A percentile compares a stretch with the other conserved stretches of the same genome.
phyloP scores from a whole-genome alignment of 2,329 filamentous ascomycete genomes.

The Lecanicillium sp. region DNA sequence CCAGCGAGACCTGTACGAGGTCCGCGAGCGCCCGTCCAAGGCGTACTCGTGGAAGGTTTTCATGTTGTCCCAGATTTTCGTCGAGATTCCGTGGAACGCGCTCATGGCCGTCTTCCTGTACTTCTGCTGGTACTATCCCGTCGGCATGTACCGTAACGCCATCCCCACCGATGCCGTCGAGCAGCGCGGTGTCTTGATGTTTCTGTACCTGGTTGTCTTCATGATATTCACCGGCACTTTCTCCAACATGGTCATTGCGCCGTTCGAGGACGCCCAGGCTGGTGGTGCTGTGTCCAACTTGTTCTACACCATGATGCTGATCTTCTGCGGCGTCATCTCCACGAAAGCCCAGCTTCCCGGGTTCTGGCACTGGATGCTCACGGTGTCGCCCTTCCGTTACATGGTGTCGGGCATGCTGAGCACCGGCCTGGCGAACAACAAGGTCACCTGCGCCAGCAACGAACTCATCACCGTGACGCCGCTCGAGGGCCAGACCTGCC shows the following conservation, averaged over 20 bases:
- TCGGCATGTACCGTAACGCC: constrained; percentile 69
- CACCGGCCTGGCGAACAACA: constrained; percentile 60
- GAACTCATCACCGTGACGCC: constrained; percentile 63
- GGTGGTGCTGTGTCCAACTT: constrained; percentile 71
- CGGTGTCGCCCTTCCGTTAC: constrained; percentile 74
- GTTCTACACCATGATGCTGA: constrained; percentile 63
- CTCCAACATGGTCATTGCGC: constrained; percentile 69
- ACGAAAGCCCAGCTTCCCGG: constrained; percentile 54
- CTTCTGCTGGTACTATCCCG: constrained; percentile 79
- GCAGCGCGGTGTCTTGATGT: constrained; percentile 71
- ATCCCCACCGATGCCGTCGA: constrained; percentile 51
- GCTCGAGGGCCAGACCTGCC: constrained; percentile 45
- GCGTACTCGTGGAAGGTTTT: constrained; percentile 82
- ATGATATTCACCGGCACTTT: constrained; percentile 78
- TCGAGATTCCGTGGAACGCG: constrained; percentile 80
- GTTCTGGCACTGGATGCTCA: constrained; percentile 74
- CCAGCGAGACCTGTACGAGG: constrained; percentile 76
- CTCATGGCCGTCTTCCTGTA: constrained; percentile 69
- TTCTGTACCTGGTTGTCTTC: constrained; percentile 69
- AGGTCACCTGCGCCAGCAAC: constrained; percentile 60
- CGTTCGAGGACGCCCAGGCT: constrained; percentile 66
- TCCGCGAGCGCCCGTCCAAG: constrained; percentile 76
- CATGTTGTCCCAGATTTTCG: constrained; percentile 73
- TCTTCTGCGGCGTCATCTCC: constrained; percentile 72
- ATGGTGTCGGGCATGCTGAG: constrained; percentile 66